These are phyloP conservation scores for Chalciporus piperatus DNA, from an alignment of 768 basidiomycete species.

Conservation along the genomic window DNA sequence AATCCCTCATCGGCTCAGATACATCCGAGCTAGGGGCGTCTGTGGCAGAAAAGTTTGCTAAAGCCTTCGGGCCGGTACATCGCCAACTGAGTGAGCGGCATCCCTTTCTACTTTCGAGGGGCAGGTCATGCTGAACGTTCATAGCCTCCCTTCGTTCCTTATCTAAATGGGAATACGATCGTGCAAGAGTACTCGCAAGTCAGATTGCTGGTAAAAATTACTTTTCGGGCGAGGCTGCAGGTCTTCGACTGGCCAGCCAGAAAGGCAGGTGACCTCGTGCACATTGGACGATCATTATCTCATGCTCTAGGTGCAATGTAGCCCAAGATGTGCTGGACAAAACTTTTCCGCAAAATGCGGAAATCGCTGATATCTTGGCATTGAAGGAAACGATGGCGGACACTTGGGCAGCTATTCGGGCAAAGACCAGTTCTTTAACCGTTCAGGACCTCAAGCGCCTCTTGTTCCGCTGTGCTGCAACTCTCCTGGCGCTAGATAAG, in stretches of 20 bases:
- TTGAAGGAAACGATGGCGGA: conserved; percentile 67
- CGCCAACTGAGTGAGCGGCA: conserved; percentile 65
- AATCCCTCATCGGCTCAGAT: conserved; percentile 64
- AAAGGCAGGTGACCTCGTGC: conserved; percentile 44
- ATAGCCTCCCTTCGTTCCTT: conserved; percentile 54
- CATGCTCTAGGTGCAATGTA: conserved; percentile 23
- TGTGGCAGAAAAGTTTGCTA: conserved; percentile 82
- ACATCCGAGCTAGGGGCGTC: conserved; percentile 90
- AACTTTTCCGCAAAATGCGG: conserved; percentile 56
- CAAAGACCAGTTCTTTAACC: conserved; percentile 69
- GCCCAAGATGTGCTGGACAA: conserved; percentile 60
- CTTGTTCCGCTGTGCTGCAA: conserved; percentile 83
- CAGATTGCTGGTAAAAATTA: conserved; percentile 92
- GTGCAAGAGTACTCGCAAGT: conserved; percentile 74
- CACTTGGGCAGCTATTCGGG: conserved; percentile 64
- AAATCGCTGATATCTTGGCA: conserved; percentile 57
- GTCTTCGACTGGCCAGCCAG: conserved; percentile 66
- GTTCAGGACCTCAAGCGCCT: conserved; percentile 82
- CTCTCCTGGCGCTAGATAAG: conserved; percentile 65
- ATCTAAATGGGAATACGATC: conserved; percentile 72
- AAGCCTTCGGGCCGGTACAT: conserved; percentile 73
- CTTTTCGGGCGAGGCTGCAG: conserved; percentile 83
- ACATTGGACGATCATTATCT: not conserved
- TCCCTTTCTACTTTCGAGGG: not conserved
- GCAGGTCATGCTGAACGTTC: not conserved